Conservation (phyloP, 225 moss, liverwort and hornwort species). For the Polytrichum formosum region DNA sequence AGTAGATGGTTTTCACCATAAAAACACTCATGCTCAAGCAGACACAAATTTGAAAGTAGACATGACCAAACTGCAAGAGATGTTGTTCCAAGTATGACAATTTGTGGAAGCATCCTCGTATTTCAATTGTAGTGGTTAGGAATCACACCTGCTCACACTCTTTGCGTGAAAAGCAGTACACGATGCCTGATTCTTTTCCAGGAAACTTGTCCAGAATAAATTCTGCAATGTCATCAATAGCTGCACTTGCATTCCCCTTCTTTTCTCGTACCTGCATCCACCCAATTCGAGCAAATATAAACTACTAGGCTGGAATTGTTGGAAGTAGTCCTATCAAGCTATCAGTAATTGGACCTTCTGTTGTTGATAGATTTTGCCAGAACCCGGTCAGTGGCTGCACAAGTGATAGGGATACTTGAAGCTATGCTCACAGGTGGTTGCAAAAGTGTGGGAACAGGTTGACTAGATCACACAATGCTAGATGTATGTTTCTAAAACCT, state of each 20-base stretch:
- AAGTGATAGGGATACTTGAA: background rate
- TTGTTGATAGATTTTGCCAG: background rate
- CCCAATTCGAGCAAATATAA: conserved; percentile 12
- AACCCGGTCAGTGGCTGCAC: background rate
- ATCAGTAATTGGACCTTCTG: too few relatives aligned
- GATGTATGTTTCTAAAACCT: too few relatives aligned
- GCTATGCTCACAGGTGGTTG: background rate
- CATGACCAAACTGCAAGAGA: too few relatives aligned
- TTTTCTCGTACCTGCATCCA: conserved; percentile 75
- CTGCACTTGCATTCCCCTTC: conserved; percentile 79
- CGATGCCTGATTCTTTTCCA: conserved; percentile 87
- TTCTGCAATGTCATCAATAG: conserved; percentile 88
- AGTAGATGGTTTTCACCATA: conserved; percentile 1
- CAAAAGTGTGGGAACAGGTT: background rate
- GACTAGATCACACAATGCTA: too few relatives aligned
- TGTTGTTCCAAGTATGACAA: too few relatives aligned
- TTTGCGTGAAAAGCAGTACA: conserved; percentile 92
- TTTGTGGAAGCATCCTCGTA: too few relatives aligned
- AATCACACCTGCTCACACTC: conserved; percentile 87
- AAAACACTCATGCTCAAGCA: too few relatives aligned
- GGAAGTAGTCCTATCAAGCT: background rate
- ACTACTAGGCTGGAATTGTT: background rate
- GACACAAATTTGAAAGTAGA: too few relatives aligned
- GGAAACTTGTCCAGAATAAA: conserved; percentile 76
- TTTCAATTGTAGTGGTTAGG: background rate